Percentiles rank a stretch among this genome's conserved stretches.
These are phyloP conservation scores for Fusarium floridanum DNA, from an alignment of 2,329 filamentous ascomycete genomes.

Conservation along the genomic window DNA sequence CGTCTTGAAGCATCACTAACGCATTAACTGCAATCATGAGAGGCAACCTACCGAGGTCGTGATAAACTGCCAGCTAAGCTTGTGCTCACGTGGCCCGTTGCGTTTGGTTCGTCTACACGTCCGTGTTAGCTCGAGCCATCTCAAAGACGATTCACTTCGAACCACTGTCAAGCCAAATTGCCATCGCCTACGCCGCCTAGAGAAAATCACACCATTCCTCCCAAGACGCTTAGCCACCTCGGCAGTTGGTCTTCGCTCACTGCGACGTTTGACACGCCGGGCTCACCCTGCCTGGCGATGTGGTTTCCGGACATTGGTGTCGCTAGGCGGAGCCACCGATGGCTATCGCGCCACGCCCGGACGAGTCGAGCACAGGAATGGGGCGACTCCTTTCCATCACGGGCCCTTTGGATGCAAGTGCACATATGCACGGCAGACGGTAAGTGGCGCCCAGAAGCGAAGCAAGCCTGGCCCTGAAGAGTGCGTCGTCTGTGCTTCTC, in stretches of 20 bases:
- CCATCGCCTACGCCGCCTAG: background rate
- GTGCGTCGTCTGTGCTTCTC: slow-evolving; percentile 37
- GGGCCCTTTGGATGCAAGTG: slow-evolving; percentile 21
- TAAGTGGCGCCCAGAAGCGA: slow-evolving; percentile 32
- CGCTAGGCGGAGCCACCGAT: slow-evolving; percentile 27
- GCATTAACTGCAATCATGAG: background rate
- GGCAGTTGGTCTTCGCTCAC: slow-evolving; percentile 27
- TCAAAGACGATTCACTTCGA: background rate
- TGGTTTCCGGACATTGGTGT: slow-evolving; percentile 12
- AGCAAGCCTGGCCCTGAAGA: slow-evolving; percentile 31
- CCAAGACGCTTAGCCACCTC: slow-evolving; percentile 2
- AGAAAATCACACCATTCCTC: background rate
- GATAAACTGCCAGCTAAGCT: background rate
- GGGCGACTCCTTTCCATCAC: slow-evolving; percentile 30
- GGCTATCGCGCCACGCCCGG: slow-evolving; percentile 21
- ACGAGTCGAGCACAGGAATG: slow-evolving; percentile 18
- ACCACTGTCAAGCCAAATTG: background rate
- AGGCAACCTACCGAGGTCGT: background rate
- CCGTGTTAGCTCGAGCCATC: background rate
- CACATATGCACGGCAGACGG: slow-evolving; percentile 23
- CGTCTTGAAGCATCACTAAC: background rate
- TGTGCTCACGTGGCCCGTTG: background rate
- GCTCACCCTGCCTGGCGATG: slow-evolving; percentile 25
- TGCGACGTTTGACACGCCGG: slow-evolving; percentile 17
- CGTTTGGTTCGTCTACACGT: background rate